Conservation (phyloP, 1,284 basidiomycete species). For the Moesziomyces aphidis region DNA sequence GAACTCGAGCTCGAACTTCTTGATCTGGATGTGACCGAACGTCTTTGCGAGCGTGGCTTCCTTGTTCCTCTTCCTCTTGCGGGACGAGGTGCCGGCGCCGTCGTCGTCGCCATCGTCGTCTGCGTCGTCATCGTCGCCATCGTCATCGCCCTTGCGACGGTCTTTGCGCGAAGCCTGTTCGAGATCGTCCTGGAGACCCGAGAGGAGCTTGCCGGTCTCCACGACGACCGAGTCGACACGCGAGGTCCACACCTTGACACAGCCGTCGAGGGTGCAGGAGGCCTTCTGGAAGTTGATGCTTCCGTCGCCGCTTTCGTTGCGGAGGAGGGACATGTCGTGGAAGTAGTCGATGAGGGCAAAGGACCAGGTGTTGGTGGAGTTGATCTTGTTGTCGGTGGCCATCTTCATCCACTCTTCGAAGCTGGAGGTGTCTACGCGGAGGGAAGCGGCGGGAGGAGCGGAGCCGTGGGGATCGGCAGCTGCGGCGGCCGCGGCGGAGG, state of each 20-base stretch:
- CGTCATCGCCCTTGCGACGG: constrained; percentile 63
- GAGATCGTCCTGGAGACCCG: constrained; percentile 79
- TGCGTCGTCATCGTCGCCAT: constrained; percentile 70
- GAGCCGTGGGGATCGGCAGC: constrained; percentile 15
- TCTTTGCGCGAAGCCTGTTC: constrained; percentile 39
- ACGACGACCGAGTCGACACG: constrained; percentile 96
- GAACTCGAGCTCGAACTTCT: constrained; percentile 80
- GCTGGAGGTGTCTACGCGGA: constrained; percentile 64
- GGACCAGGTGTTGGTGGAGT: constrained; percentile 95
- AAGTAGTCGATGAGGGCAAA: constrained; percentile 99
- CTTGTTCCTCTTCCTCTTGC: constrained; percentile 65
- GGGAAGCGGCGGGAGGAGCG: constrained; percentile 27
- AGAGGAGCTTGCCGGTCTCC: constrained; percentile 94
- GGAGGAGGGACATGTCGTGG: constrained; percentile 96
- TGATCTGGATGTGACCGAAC: constrained; percentile 81
- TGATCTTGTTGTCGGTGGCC: constrained; percentile 99
- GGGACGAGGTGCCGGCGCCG: constrained; percentile 76
- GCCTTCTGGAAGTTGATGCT: constrained; percentile 97
- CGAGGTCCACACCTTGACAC: constrained; percentile 99
- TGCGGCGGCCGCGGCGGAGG: constrained; percentile 8
- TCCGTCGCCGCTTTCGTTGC: constrained; percentile 65
- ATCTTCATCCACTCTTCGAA: constrained; percentile 99
- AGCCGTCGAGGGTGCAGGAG: constrained; percentile 95
- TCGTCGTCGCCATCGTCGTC: constrained; percentile 68
- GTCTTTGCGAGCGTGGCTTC: constrained; percentile 65